phyloP scores from a whole-genome alignment of 179 eudicot species.

The Spinacia oleracea region DNA sequence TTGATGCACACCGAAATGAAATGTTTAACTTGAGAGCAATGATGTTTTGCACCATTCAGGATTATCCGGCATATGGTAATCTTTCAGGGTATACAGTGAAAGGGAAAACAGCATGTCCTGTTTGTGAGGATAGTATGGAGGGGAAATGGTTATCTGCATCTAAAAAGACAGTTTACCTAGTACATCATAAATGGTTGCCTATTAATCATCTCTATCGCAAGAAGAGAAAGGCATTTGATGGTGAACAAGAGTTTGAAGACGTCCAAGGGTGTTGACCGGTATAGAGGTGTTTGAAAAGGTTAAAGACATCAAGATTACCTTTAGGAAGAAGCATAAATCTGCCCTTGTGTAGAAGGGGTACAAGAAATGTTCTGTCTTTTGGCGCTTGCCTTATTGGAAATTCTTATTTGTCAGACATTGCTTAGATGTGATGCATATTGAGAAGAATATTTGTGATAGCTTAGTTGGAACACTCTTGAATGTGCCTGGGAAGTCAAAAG shows the following conservation, averaged over 20 bases:
- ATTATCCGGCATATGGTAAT: conserved; percentile 2
- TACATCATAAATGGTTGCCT: not conserved
- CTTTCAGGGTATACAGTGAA: not conserved
- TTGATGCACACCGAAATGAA: not conserved
- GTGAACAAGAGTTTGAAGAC: not conserved
- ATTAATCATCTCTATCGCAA: not conserved
- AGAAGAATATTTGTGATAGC: not conserved
- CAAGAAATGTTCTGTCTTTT: not conserved
- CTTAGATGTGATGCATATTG: not conserved
- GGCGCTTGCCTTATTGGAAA: not conserved
- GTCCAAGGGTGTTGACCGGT: not conserved
- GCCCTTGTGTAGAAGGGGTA: not conserved
- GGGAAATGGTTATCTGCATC: not conserved
- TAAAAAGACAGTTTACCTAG: not conserved
- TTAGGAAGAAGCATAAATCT: not conserved
- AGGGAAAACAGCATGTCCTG: not conserved
- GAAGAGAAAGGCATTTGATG: too few relatives aligned
- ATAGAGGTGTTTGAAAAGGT: not conserved
- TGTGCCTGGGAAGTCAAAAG: not conserved
- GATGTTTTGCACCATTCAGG: not conserved
- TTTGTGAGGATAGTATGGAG: not conserved
- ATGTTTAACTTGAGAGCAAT: not conserved
- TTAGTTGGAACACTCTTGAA: not conserved
- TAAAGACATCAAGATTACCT: not conserved
- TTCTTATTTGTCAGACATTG: not conserved